These are phyloP conservation scores for Kwoniella sp. DNA, from an alignment of 768 basidiomycete species.

Conservation along the genomic window DNA sequence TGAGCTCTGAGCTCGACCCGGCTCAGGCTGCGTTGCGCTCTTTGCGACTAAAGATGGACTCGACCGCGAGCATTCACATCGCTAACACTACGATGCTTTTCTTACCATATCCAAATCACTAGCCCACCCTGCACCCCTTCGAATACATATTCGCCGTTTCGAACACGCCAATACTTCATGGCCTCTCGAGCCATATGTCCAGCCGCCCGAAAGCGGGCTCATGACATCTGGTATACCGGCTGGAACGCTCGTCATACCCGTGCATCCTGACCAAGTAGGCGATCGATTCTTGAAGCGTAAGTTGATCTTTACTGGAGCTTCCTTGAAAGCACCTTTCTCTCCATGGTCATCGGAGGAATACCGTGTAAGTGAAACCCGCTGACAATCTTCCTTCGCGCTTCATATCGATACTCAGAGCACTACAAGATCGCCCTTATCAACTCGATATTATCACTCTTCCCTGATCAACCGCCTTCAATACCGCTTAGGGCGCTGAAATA, in stretches of 20 bases:
- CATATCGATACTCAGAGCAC: too few species aligned
- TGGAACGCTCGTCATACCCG: constrained; percentile 43
- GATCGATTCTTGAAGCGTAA: constrained; percentile 34
- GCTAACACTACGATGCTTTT: neutral
- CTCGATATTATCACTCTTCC: constrained; percentile 37
- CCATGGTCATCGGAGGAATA: too few species aligned
- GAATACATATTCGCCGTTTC: constrained; percentile 31
- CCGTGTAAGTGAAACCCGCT: too few species aligned
- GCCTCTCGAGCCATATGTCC: constrained; percentile 45
- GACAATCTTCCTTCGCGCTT: too few species aligned
- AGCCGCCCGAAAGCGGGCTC: constrained; percentile 31
- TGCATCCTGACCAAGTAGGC: constrained; percentile 38
- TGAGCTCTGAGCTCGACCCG: too few species aligned
- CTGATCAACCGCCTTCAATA: constrained; percentile 30
- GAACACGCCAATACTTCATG: constrained; percentile 33
- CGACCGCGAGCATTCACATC: too few species aligned
- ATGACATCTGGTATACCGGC: constrained; percentile 30
- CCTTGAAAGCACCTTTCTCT: too few species aligned
- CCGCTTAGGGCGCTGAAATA: constrained; percentile 69
- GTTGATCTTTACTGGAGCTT: constrained; percentile 4
- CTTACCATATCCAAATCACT: neutral
- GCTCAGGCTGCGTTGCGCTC: too few species aligned
- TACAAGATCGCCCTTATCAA: constrained; percentile 57
- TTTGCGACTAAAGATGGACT: too few species aligned
- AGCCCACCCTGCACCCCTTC: constrained; percentile 12